Percentiles rank a stretch among this genome's conserved stretches.
Evolutionary conservation across 441 rosid genomes (phyloP).

Genomic region (Mallotus repandus): DNA sequence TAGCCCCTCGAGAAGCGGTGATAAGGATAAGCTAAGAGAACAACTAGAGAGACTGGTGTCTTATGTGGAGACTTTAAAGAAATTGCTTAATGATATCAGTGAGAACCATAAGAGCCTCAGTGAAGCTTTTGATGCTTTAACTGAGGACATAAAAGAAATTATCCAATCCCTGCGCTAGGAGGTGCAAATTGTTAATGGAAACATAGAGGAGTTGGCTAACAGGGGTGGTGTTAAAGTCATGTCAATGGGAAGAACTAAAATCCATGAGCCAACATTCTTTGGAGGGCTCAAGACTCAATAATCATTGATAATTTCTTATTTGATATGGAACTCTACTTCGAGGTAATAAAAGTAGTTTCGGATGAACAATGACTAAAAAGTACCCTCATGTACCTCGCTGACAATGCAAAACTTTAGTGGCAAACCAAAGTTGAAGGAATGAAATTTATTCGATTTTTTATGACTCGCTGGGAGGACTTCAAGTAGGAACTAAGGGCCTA

Average conservation of each 20-base stretch:
- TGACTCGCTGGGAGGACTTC: not conserved
- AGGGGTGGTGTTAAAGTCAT: too few relatives aligned
- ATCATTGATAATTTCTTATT: not conserved
- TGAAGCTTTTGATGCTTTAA: too few relatives aligned
- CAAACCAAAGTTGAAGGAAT: not conserved
- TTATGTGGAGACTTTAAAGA: too few relatives aligned
- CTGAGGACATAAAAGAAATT: too few relatives aligned
- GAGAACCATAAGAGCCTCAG: too few relatives aligned
- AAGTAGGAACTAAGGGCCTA: not conserved
- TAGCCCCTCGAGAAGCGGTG: too few relatives aligned
- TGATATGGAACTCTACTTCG: not conserved
- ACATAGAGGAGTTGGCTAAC: too few relatives aligned
- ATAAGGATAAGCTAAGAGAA: too few relatives aligned
- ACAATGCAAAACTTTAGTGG: not conserved
- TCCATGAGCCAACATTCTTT: not conserved
- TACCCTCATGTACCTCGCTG: not conserved
- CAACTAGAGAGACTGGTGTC: too few relatives aligned
- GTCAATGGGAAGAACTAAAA: not conserved
- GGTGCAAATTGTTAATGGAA: too few relatives aligned
- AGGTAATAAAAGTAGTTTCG: not conserved
- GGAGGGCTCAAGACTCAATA: not conserved
- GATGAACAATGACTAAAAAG: not conserved
- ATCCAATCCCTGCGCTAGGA: too few relatives aligned
- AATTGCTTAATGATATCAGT: too few relatives aligned
- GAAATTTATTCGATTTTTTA: not conserved